Conservation (phyloP, 225 moss, liverwort and hornwort species). For the Polytrichum formosum region DNA sequence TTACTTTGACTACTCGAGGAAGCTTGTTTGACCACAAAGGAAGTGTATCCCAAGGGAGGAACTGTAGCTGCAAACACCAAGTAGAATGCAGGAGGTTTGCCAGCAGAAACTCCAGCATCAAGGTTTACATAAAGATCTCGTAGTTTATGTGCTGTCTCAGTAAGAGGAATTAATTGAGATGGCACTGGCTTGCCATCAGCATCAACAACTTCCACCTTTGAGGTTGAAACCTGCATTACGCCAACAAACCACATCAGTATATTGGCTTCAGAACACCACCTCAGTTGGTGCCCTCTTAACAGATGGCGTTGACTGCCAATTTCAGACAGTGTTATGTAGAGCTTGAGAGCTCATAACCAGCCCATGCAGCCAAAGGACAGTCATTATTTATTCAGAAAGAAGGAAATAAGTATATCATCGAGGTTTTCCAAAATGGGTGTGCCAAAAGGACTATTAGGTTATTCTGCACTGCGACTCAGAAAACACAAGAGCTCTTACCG, state of each 20-base stretch:
- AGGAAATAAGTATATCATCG: no score
- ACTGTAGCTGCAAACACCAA: constrained; percentile 79
- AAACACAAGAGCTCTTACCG: constrained; percentile 43
- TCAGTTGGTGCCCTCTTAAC: no score
- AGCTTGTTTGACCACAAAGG: constrained; percentile 59
- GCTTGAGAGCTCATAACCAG: no score
- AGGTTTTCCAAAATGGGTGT: no score
- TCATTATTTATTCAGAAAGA: background rate
- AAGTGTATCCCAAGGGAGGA: constrained; percentile 80
- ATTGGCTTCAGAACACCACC: no score
- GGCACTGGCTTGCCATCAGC: constrained; percentile 61
- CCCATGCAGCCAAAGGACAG: background rate
- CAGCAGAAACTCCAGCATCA: constrained; percentile 46
- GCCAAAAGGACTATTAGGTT: no score
- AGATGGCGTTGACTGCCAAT: no score
- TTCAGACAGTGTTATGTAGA: no score
- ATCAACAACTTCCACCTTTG: constrained; percentile 71
- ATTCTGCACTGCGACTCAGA: background rate
- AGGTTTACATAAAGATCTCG: constrained; percentile 65
- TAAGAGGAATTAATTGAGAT: constrained; percentile 82
- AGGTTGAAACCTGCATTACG: constrained; percentile 58
- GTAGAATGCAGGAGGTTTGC: constrained; percentile 38
- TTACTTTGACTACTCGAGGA: constrained; percentile 41
- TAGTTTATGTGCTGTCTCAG: constrained; percentile 42
- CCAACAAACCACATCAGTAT: background rate